Percentiles rank a stretch among this genome's conserved stretches.
These are phyloP conservation scores for Porcisia hertigi DNA, from an alignment of 208 protist species.

Conservation along the genomic window DNA sequence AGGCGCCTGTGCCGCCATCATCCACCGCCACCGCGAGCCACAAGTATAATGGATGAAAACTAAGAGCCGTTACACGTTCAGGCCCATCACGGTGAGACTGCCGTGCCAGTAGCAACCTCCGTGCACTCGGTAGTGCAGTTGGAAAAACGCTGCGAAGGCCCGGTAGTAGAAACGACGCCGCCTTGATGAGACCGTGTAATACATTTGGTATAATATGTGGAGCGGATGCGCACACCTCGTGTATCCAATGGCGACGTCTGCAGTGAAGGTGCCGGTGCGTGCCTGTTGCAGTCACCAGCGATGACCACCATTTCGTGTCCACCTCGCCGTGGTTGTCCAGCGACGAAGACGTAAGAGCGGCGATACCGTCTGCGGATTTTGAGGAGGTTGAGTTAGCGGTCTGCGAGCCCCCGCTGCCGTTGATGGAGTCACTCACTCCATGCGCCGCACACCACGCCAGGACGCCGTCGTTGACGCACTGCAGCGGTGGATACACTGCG, in stretches of 20 bases:
- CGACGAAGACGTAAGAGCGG: conserved; percentile 4
- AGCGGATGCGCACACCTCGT: neutral
- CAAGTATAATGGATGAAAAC: conserved; percentile 52
- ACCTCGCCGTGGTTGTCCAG: neutral
- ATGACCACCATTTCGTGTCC: conserved; percentile 5
- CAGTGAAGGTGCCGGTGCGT: neutral
- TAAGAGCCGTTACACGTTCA: conserved; percentile 58
- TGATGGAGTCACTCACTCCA: neutral
- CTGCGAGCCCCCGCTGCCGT: neutral
- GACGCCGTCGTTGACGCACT: conserved; percentile 51
- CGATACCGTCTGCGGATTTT: neutral
- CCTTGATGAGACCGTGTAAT: conserved; percentile 20
- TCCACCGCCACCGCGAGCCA: conserved; percentile 71
- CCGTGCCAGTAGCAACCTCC: conserved; percentile 8
- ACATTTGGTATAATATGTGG: conserved; percentile 23
- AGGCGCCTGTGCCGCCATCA: conserved; percentile 39
- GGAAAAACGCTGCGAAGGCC: conserved; percentile 56
- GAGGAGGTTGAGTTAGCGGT: neutral
- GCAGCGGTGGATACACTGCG: conserved; percentile 46
- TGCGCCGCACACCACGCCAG: conserved; percentile 15
- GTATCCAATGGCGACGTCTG: neutral
- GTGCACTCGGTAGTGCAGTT: conserved; percentile 41
- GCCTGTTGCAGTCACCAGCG: neutral
- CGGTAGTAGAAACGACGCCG: conserved; percentile 43
- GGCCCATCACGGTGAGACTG: conserved; percentile 23